Conservation (phyloP, 257 asterid species). For the Solanum sejunctum region DNA sequence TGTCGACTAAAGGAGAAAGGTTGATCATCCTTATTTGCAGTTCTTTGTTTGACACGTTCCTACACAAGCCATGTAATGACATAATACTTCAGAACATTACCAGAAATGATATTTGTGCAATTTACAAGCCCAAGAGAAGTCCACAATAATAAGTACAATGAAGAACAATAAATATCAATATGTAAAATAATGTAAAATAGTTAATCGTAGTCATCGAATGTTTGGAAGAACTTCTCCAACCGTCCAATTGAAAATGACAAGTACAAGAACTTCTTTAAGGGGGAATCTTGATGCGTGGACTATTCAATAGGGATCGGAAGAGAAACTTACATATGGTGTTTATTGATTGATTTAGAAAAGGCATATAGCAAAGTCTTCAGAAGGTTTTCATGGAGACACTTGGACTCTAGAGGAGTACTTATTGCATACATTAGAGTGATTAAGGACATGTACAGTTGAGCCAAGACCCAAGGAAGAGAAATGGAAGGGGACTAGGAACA, state of each 20-base stretch:
- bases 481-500: too few relatives aligned
- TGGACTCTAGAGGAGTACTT: too few relatives aligned
- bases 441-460: too few relatives aligned
- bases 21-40: conserved; percentile 39
- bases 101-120: background rate
- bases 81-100: background rate
- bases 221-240: background rate
- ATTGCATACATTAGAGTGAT: too few relatives aligned
- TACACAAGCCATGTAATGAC: conserved; percentile 18
- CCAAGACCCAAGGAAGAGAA: too few relatives aligned
- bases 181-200: background rate
- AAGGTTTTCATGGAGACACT: too few relatives aligned
- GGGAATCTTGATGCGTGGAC: background rate
- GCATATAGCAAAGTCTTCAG: too few relatives aligned
- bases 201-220: background rate
- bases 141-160: background rate
- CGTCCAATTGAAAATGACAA: background rate
- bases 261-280: background rate
- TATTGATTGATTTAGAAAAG: too few relatives aligned
- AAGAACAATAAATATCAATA: background rate
- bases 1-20: conserved; percentile 45
- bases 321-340: too few relatives aligned
- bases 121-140: background rate
- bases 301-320: background rate
- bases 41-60: conserved; percentile 83